These are phyloP conservation scores for Pichia deserticola DNA, from an alignment of 805 yeast genomes.

Conservation along the genomic window DNA sequence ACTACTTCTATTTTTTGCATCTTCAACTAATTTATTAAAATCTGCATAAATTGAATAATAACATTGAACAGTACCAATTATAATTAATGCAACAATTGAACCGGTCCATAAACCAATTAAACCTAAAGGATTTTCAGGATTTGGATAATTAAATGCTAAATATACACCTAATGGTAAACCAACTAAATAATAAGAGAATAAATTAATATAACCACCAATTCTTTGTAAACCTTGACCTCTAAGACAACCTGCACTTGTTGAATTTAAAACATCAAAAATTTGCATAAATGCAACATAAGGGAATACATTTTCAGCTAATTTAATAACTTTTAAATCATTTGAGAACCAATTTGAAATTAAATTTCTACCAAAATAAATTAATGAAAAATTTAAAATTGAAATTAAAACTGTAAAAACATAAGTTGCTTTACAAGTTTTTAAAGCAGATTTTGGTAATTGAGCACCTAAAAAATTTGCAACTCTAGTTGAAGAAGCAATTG, in stretches of 20 bases:
- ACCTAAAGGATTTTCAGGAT: constrained; percentile 28
- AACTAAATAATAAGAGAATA: constrained; percentile 56
- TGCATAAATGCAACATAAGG: constrained; percentile 33
- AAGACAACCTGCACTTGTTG: constrained; percentile 46
- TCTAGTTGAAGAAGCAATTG: constrained; percentile 70
- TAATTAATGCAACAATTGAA: constrained; percentile 26
- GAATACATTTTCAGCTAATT: constrained; percentile 20
- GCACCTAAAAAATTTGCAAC: constrained; percentile 75
- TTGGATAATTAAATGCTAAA: constrained; percentile 44
- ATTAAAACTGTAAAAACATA: constrained; percentile 19
- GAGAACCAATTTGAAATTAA: constrained; percentile 27
- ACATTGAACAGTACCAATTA: constrained; percentile 44
- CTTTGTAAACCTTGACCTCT: constrained; percentile 54
- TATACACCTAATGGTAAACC: constrained; percentile 61
- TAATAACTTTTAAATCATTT: constrained; percentile 24
- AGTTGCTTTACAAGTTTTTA: constrained; percentile 22
- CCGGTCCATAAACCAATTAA: constrained; percentile 32
- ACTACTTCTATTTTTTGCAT: constrained; percentile 31
- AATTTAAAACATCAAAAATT: constrained; percentile 41
- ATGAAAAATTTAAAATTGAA: constrained; percentile 20
- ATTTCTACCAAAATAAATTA: constrained; percentile 20
- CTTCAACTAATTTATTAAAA: constrained; percentile 43
- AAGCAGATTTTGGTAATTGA: constrained; percentile 25
- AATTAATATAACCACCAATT: constrained; percentile 46
- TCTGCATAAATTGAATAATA: constrained; percentile 40